A percentile compares a stretch with the other conserved stretches of the same genome.
Evolutionary conservation across 2,329 filamentous ascomycete genomes (phyloP).

Genomic region (Rutstroemia sp.): DNA sequence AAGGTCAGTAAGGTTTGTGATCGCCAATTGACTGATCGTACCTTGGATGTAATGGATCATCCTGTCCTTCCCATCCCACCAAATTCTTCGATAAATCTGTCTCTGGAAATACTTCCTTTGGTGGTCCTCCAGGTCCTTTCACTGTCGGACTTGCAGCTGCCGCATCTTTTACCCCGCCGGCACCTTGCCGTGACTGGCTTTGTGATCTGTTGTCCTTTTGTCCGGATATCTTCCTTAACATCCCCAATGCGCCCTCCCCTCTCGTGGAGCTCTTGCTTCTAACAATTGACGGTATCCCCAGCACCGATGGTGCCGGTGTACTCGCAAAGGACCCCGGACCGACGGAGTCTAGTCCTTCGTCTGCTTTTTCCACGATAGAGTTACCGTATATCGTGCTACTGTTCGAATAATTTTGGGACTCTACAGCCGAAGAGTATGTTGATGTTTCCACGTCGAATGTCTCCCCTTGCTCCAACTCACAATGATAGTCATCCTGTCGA

Average conservation of each 20-base stretch:
- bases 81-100: slow-evolving; percentile 39
- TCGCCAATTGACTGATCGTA: not conserved
- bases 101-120: slow-evolving; percentile 6
- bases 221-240: slow-evolving; percentile 4
- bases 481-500: slow-evolving; percentile 3
- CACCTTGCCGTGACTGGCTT: not conserved
- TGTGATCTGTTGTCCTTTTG: not conserved
- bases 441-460: slow-evolving; percentile 3
- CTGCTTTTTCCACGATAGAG: not conserved
- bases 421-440: not conserved
- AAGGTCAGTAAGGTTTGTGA: not conserved
- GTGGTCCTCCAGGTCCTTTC: not conserved
- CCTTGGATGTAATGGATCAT: slow-evolving; percentile 13
- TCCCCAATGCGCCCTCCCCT: not conserved
- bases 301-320: not conserved
- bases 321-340: not conserved
- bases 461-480: not conserved
- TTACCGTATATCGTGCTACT: not conserved
- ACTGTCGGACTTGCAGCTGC: not conserved
- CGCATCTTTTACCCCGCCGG: not conserved
- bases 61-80: slow-evolving; percentile 13
- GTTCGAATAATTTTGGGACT: not conserved
- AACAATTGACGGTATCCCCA: not conserved
- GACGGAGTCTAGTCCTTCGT: not conserved
- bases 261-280: not conserved